These are phyloP conservation scores for Penicillium steckii DNA, from an alignment of 495 filamentous ascomycete genomes.

Conservation along the genomic window DNA sequence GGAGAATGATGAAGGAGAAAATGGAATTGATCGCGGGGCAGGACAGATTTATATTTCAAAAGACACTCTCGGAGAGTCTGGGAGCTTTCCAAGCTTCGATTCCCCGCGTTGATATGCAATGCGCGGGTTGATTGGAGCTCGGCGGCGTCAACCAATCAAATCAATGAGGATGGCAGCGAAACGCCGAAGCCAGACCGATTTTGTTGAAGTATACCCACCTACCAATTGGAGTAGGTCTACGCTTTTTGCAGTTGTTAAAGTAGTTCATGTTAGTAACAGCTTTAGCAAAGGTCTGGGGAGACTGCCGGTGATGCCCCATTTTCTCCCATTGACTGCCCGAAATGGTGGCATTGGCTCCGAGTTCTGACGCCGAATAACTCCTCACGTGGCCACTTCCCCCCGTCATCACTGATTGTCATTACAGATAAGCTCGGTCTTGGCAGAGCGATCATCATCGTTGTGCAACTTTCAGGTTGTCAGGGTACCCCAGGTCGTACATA, in stretches of 20 bases:
- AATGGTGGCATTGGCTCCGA: not conserved
- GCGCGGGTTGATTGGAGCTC: constrained; percentile 19
- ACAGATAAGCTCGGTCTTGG: constrained; percentile 1
- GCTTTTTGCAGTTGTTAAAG: constrained; percentile 12
- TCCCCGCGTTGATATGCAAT: constrained; percentile 22
- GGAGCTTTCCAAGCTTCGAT: constrained; percentile 5
- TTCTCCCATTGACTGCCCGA: not conserved
- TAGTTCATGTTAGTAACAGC: constrained; percentile 2
- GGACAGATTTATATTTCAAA: constrained; percentile 17
- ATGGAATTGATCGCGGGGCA: constrained; percentile 15
- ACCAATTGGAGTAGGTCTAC: constrained; percentile 30
- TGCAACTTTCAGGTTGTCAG: too few species aligned
- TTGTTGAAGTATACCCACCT: constrained; percentile 5
- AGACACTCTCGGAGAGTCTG: constrained; percentile 13
- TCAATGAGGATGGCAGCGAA: not conserved
- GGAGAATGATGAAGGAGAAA: constrained; percentile 4
- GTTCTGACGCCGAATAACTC: not conserved
- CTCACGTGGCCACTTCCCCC: not conserved
- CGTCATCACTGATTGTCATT: not conserved
- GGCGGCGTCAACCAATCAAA: constrained; percentile 24
- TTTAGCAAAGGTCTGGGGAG: not conserved
- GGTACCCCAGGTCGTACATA: too few species aligned
- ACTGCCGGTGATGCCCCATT: not conserved
- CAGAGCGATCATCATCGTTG: not conserved
- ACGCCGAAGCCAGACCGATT: constrained; percentile 20